These are phyloP conservation scores for Chalciporus piperatus DNA, from an alignment of 768 basidiomycete species.

Conservation along the genomic window DNA sequence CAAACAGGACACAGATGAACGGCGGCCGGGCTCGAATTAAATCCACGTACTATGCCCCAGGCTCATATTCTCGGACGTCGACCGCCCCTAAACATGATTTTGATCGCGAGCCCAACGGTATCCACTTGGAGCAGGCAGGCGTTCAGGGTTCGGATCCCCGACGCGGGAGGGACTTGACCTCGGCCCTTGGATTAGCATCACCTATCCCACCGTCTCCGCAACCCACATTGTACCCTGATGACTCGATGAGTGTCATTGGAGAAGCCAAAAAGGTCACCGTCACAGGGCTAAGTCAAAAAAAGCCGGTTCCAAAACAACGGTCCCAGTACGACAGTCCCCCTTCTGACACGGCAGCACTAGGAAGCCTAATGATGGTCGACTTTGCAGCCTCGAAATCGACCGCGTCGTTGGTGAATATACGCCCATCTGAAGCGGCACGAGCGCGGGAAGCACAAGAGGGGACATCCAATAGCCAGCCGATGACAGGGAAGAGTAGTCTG, in stretches of 20 bases:
- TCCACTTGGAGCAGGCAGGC: conserved; percentile 17
- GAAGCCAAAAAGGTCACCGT: conserved; percentile 29
- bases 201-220: conserved; percentile 50
- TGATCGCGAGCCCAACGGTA: conserved; percentile 35
- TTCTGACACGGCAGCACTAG: conserved; percentile 47
- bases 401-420: conserved; percentile 32
- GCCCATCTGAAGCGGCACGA: conserved; percentile 21
- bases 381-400: conserved; percentile 42
- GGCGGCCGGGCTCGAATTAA: conserved; percentile 67
- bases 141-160: conserved; percentile 43
- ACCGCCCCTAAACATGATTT: conserved; percentile 38
- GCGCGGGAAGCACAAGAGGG: conserved; percentile 27
- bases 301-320: conserved; percentile 28
- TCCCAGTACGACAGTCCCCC: conserved; percentile 21
- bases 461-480: not conserved
- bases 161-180: conserved; percentile 40
- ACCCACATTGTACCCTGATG: conserved; percentile 68
- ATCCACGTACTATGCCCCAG: conserved; percentile 61
- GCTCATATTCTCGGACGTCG: conserved; percentile 54
- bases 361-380: conserved; percentile 62
- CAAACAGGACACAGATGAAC: conserved; percentile 21
- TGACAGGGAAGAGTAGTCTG: conserved; percentile 22
- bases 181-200: conserved; percentile 37
- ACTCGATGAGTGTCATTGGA: conserved; percentile 62
- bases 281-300: conserved; percentile 31